Conservation (phyloP, 129 eudicot species). For the Tagetes patula region DNA sequence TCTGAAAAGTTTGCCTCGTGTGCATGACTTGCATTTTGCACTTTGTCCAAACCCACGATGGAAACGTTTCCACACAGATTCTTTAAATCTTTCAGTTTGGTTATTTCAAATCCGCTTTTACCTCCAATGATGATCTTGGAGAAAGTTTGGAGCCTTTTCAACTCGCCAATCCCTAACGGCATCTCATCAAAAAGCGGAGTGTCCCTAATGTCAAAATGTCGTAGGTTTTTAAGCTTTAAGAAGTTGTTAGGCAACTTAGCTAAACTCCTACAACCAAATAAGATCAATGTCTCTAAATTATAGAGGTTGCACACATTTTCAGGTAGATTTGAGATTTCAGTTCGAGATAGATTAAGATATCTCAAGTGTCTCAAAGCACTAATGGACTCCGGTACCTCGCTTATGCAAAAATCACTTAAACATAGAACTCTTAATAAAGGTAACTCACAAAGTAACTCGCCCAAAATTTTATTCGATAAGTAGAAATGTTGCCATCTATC, state of each 20-base stretch:
- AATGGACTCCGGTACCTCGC: conserved; percentile 23
- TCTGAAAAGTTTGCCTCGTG: conserved; percentile 33
- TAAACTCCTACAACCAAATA: conserved; percentile 24
- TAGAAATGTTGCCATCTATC: conserved; percentile 2
- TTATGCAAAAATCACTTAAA: neutral
- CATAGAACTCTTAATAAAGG: conserved; percentile 22
- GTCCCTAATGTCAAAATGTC: neutral
- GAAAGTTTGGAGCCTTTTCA: conserved; percentile 34
- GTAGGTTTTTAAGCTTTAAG: conserved; percentile 10
- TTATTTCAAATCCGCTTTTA: conserved; percentile 7
- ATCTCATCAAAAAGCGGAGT: neutral
- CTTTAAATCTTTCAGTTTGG: conserved; percentile 26
- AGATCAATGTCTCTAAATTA: conserved; percentile 38
- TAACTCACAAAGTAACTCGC: conserved; percentile 7
- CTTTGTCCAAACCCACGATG: conserved; percentile 8
- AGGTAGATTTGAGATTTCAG: conserved; percentile 22
- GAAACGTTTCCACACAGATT: conserved; percentile 28
- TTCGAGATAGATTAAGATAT: conserved; percentile 28
- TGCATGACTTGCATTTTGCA: conserved; percentile 28
- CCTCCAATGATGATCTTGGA: conserved; percentile 30
- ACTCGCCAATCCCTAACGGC: conserved; percentile 37
- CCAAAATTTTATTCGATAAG: conserved; percentile 21
- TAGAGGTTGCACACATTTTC: conserved; percentile 24
- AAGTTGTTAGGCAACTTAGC: conserved; percentile 29
- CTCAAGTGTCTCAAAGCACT: conserved; percentile 29